Evolutionary conservation across 306 rosid genomes (phyloP).

Genomic region (Medicago lupulina): DNA sequence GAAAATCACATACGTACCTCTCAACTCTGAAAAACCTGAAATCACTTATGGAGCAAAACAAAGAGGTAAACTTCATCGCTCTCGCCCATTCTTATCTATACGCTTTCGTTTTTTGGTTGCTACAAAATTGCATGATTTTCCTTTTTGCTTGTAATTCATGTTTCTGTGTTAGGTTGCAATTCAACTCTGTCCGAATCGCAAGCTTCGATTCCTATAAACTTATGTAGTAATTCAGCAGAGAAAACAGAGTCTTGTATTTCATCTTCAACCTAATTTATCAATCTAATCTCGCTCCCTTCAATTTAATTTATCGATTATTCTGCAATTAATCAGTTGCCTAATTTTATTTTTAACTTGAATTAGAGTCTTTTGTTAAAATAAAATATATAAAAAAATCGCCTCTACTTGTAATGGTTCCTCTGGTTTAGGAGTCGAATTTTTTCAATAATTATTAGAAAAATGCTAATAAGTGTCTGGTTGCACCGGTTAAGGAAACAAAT

Average conservation of each 20-base stretch:
- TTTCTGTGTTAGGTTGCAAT: slow-evolving; percentile 2
- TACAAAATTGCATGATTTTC: slow-evolving; percentile 17
- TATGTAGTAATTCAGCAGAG: too few species aligned
- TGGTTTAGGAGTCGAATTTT: too few species aligned
- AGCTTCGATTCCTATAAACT: too few species aligned
- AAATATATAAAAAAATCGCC: neutral
- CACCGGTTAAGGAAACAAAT: too few species aligned
- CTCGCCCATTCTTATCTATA: slow-evolving; percentile 19
- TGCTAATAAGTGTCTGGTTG: too few species aligned
- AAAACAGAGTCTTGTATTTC: too few species aligned
- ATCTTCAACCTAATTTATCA: too few species aligned
- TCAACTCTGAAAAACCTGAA: slow-evolving; percentile 42
- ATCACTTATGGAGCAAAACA: slow-evolving; percentile 77
- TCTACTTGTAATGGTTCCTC: slow-evolving; percentile 22
- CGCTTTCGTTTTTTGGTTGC: too few species aligned
- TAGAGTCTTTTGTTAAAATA: neutral
- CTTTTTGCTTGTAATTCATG: slow-evolving; percentile 22
- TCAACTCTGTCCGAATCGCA: neutral
- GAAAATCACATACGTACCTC: neutral
- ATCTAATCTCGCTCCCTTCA: neutral
- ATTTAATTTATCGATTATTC: neutral
- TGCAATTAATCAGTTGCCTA: neutral
- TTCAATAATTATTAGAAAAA: too few species aligned
- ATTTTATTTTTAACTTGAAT: neutral
- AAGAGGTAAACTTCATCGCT: slow-evolving; percentile 60